These are phyloP conservation scores for Diplodia sapinea DNA, from an alignment of 2,329 filamentous ascomycete genomes.

Conservation along the genomic window DNA sequence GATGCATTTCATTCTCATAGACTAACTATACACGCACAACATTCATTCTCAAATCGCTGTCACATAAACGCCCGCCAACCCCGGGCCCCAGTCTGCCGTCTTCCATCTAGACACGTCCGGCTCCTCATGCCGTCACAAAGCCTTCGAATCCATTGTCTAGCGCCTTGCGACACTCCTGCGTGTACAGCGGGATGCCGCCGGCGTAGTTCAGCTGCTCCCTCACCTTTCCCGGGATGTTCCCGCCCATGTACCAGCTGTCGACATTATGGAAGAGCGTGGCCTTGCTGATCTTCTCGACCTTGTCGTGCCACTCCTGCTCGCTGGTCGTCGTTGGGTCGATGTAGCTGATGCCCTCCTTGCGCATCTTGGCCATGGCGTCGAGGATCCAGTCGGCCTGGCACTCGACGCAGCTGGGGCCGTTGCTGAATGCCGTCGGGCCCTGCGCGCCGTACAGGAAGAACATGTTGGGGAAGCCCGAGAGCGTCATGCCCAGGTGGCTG, in stretches of 20 bases:
- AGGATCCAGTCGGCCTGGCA: conserved; percentile 50
- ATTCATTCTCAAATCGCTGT: neutral
- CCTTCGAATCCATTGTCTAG: conserved; percentile 47
- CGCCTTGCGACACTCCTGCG: conserved; percentile 47
- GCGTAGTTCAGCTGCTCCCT: conserved; percentile 54
- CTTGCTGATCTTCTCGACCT: conserved; percentile 49
- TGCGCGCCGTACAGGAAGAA: conserved; percentile 52
- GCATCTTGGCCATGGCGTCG: conserved; percentile 44
- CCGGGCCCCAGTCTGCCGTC: neutral
- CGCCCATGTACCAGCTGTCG: conserved; percentile 53
- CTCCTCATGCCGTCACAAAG: conserved; percentile 36
- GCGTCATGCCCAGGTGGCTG: conserved; percentile 52
- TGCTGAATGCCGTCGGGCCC: conserved; percentile 52
- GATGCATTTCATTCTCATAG: too few species aligned
- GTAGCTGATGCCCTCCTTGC: conserved; percentile 38
- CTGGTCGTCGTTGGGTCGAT: conserved; percentile 48
- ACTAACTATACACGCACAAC: neutral
- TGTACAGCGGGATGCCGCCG: conserved; percentile 51
- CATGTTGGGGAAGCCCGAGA: conserved; percentile 49
- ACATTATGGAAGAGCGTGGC: conserved; percentile 51
- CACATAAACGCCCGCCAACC: neutral
- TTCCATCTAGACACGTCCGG: neutral
- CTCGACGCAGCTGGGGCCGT: conserved; percentile 51
- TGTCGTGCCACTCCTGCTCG: conserved; percentile 49
- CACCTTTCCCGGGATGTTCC: conserved; percentile 54